A percentile compares a stretch with the other conserved stretches of the same genome.
phyloP scores from a whole-genome alignment of 495 filamentous ascomycete species.

The Penicillium pancosmium region DNA sequence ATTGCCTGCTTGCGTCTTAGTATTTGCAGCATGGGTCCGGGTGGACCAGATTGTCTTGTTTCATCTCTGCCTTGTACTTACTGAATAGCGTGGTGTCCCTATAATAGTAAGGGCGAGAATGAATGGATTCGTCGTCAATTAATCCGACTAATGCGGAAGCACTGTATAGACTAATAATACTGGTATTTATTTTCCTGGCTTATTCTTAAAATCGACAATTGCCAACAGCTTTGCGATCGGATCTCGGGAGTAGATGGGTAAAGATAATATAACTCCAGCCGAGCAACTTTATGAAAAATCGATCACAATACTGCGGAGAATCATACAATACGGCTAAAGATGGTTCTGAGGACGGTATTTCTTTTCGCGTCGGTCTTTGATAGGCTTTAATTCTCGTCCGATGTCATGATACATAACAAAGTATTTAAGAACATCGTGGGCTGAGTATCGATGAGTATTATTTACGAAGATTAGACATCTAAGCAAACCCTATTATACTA shows the following conservation, averaged over 20 bases:
- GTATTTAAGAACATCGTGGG: neutral
- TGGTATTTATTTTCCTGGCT: neutral
- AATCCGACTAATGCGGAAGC: neutral
- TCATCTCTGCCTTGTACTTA: neutral
- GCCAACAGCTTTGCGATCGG: neutral
- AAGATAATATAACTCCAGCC: neutral
- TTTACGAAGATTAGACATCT: neutral
- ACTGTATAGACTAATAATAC: neutral
- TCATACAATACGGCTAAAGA: neutral
- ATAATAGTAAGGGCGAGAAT: too few species aligned
- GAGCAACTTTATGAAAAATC: neutral
- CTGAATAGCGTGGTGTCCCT: neutral
- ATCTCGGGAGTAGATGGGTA: constrained; percentile 6
- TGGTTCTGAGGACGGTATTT: neutral
- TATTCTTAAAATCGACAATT: neutral
- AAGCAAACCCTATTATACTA: too few species aligned
- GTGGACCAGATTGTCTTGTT: neutral
- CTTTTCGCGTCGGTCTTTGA: neutral
- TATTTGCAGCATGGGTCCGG: neutral
- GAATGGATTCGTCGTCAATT: neutral
- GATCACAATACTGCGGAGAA: neutral
- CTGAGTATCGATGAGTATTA: neutral
- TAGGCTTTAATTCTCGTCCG: neutral
- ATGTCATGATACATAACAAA: neutral
- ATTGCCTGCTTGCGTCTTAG: neutral